Percentiles rank a stretch among this genome's conserved stretches.
phyloP scores from a whole-genome alignment of 495 filamentous ascomycete genomes.

The Penicillium goetzii region DNA sequence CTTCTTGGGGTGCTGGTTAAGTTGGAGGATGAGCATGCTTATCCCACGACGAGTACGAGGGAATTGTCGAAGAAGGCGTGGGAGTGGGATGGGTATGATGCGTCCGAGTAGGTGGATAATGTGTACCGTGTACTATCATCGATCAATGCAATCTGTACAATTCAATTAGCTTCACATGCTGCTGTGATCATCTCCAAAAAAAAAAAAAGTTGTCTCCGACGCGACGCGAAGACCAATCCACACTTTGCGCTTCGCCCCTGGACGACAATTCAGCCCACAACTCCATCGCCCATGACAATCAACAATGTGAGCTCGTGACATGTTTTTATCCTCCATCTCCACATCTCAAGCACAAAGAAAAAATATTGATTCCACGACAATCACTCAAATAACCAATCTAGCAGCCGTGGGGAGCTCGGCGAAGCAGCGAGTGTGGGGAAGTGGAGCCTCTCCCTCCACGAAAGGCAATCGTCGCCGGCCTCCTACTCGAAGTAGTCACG shows the following conservation, averaged over 20 bases:
- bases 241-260: background rate
- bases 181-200: background rate
- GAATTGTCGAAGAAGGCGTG: slow-evolving; percentile 19
- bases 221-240: background rate
- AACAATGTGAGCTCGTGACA: background rate
- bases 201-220: background rate
- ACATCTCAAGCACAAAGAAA: background rate
- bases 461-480: slow-evolving; percentile 20
- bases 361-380: background rate
- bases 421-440: slow-evolving; percentile 17
- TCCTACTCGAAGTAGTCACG: slow-evolving; percentile 14
- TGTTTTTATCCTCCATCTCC: background rate
- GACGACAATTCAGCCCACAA: background rate
- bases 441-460: slow-evolving; percentile 8
- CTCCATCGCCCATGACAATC: background rate
- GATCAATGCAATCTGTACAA: background rate
- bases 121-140: background rate
- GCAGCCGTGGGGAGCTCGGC: background rate
- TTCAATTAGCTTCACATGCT: background rate
- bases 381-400: background rate
- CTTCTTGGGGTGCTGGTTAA: slow-evolving; percentile 24
- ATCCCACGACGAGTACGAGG: slow-evolving; percentile 18
- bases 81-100: slow-evolving; percentile 23
- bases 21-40: slow-evolving; percentile 24
- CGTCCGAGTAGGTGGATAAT: slow-evolving; percentile 7